Evolutionary conservation across 2,329 filamentous ascomycete species (phyloP), one percentile per base, ranked within the genome.

Genomic region (Botrytis fragariae): DNA sequence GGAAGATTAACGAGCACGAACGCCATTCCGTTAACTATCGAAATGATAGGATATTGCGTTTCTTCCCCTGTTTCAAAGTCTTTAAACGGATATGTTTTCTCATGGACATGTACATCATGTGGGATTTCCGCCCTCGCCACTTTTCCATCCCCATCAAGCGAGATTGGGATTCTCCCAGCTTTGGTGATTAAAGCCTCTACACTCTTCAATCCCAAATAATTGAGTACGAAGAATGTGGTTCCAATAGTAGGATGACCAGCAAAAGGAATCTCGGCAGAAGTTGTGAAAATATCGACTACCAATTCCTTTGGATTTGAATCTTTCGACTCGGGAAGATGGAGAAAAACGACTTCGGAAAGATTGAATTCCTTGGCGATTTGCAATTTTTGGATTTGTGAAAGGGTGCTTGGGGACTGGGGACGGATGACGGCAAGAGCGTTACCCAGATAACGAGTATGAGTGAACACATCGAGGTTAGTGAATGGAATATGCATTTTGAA

Each of bases 11-110:
- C 84, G 45, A 93, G 86, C n/a, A 89, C 82, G 81, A 94, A 94
- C 0, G 88, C 88, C 90, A 95, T 92, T 65, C 92, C 93, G 62
- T 88, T 89, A 51, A 94, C 92, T 63, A 94, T 88, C 76, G 87
- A 90, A 72, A 90, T 85, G 29, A 88, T 78, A 1, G 76, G 74
- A 45, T 22, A 87, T 86, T 14, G 86, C 84, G 22, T 69, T 42
- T 18, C 77, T 16, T 32, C 29, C 2, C 51, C 62, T 0, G 62
- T 42, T 3, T 29, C 25, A 35, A 48, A 48, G n/a, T 63, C 25
- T 74, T 45, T 83, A 76, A 80, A 85, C 84, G 7, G 81, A 81
- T 51, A 72, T 1, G 9, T 44, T 12, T 45, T 74, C 4, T 10
- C 25, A 81, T 94, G 92, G 72, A 90, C 78, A 77, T 88, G 91